phyloP scores from a whole-genome alignment of 495 filamentous ascomycete species.

The Annulohypoxylon maeteangense region DNA sequence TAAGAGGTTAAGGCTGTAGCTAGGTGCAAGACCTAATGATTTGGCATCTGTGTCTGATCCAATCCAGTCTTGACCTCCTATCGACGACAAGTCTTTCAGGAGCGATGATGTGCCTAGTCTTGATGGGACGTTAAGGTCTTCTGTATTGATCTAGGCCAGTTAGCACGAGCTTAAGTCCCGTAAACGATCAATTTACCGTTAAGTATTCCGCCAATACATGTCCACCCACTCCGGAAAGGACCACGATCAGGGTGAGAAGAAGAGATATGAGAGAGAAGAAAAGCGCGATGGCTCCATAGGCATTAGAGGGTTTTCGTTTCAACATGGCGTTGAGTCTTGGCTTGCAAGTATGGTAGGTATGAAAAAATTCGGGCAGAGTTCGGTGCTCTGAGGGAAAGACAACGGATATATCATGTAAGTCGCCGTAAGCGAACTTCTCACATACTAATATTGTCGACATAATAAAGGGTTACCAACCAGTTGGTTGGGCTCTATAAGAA shows the following conservation, averaged over 20 bases:
- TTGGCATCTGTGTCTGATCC: constrained; percentile 44
- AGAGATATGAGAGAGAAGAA: constrained; percentile 45
- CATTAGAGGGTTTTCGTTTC: constrained; percentile 1
- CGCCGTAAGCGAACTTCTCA: neutral
- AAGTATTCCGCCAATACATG: constrained; percentile 42
- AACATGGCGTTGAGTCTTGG: constrained; percentile 31
- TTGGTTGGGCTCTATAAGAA: neutral
- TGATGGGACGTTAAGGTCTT: constrained; percentile 42
- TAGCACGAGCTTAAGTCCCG: neutral
- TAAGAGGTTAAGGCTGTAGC: constrained; percentile 49
- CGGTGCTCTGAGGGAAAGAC: constrained; percentile 1
- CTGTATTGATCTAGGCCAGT: constrained; percentile 45
- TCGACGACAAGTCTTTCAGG: constrained; percentile 44
- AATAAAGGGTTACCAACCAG: constrained; percentile 6
- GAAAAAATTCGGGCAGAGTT: neutral
- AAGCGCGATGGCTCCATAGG: constrained; percentile 29
- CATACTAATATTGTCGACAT: neutral
- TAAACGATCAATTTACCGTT: constrained; percentile 39
- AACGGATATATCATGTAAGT: constrained; percentile 1
- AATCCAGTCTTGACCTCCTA: constrained; percentile 49
- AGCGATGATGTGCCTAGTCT: constrained; percentile 47
- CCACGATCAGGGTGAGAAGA: constrained; percentile 41
- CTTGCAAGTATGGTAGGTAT: neutral
- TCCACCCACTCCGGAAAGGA: constrained; percentile 46
- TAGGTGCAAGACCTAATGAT: constrained; percentile 46